Evolutionary conservation across 345 rosid genomes (phyloP).

Genomic region (Syzygium aromaticum): DNA sequence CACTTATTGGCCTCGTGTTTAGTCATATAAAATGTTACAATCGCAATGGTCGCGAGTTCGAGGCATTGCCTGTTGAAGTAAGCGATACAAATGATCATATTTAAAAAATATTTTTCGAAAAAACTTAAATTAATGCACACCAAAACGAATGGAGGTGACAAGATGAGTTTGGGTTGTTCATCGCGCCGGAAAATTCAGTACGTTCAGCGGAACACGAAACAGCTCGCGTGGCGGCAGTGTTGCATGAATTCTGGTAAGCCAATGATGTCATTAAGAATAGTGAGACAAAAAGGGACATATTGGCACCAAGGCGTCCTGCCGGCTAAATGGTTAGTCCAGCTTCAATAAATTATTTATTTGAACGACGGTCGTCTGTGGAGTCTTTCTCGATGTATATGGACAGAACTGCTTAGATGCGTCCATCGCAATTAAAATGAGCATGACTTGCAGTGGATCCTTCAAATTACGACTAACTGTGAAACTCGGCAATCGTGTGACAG

Average conservation of each 20-base stretch:
- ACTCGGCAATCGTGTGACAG: not conserved
- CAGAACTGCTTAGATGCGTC: not conserved
- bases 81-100: rapidly evolving
- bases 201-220: not conserved
- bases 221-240: not conserved
- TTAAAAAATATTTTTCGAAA: rapidly evolving
- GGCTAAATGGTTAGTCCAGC: not conserved
- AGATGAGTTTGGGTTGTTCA: not conserved
- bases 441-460: not conserved
- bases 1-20: not conserved
- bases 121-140: not conserved
- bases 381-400: not conserved
- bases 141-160: not conserved
- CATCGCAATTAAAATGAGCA: not conserved
- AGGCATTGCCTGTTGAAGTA: too few relatives aligned
- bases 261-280: not conserved
- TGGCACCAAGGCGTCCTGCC: not conserved
- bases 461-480: not conserved
- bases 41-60: too few relatives aligned
- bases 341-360: not conserved
- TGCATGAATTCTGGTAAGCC: not conserved
- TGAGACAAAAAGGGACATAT: not conserved
- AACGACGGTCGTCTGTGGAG: rapidly evolving
- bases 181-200: not conserved
- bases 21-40: too few relatives aligned